These are phyloP conservation scores for Cercospora nicotianae DNA, from an alignment of 2,329 filamentous ascomycete genomes.

Conservation along the genomic window DNA sequence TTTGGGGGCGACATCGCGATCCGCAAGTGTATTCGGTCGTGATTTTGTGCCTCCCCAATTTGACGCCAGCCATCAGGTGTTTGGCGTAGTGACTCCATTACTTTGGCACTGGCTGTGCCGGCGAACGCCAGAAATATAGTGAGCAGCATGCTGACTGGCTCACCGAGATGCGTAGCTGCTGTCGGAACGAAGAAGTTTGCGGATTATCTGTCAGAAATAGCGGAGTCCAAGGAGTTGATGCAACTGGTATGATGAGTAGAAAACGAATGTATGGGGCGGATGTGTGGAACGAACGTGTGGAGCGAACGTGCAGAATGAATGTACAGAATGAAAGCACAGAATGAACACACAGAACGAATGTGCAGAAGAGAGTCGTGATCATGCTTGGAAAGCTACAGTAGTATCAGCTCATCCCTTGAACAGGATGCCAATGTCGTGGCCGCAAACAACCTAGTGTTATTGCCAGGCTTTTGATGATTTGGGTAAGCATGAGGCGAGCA, in stretches of 20 bases:
- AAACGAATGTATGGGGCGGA: background rate
- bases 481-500: background rate
- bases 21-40: slow-evolving; percentile 22
- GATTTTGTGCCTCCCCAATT: slow-evolving; percentile 23
- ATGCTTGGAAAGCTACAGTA: background rate
- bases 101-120: slow-evolving; percentile 19
- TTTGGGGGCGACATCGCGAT: slow-evolving; percentile 27
- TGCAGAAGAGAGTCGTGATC: background rate
- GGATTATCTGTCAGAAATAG: background rate
- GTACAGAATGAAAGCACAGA: background rate
- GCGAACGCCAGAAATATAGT: slow-evolving; percentile 10
- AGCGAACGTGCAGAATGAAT: background rate
- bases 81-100: slow-evolving; percentile 26
- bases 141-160: background rate
- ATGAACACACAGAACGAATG: background rate
- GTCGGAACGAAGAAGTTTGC: background rate
- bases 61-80: slow-evolving; percentile 26
- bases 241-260: background rate
- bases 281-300: background rate
- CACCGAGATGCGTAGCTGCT: background rate
- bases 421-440: background rate
- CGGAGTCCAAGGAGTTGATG: background rate
- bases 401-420: background rate
- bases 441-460: background rate
- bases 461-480: background rate